These are phyloP conservation scores for Nemophila menziesii DNA, from an alignment of 257 asterid genomes.

Conservation along the genomic window DNA sequence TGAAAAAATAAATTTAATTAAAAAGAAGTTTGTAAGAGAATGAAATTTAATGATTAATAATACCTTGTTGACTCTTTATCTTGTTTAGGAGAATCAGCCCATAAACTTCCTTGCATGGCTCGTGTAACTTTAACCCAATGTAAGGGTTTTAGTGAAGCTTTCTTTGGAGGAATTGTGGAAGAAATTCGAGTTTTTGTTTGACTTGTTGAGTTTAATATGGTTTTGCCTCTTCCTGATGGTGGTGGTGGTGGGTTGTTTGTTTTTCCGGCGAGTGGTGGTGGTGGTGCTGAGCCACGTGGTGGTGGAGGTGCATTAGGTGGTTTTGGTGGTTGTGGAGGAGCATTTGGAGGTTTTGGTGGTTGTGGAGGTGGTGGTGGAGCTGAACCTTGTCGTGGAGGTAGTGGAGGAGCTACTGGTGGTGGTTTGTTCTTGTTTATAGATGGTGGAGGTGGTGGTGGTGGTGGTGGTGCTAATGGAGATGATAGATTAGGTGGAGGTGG, in stretches of 20 bases:
- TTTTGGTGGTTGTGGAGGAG: no score
- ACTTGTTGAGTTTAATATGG: constrained; percentile 30
- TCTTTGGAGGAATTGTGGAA: constrained; percentile 67
- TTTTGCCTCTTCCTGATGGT: constrained; percentile 61
- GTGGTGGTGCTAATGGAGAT: constrained; percentile 11
- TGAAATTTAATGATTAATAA: no score
- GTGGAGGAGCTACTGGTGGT: constrained; percentile 27
- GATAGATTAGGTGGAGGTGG: constrained; percentile 22
- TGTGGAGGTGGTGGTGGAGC: constrained; percentile 30
- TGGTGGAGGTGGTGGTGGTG: constrained; percentile 20
- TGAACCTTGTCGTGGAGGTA: constrained; percentile 25
- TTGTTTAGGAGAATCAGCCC: constrained; percentile 90
- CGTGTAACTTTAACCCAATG: constrained; percentile 98
- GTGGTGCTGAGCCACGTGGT: constrained; percentile 45
- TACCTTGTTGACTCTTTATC: constrained; percentile 72
- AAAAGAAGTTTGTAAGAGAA: no score
- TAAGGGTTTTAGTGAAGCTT: constrained; percentile 76
- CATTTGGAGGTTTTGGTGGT: constrained; percentile 33
- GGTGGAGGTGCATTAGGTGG: no score
- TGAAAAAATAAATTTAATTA: constrained; percentile 2
- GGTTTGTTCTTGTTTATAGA: constrained; percentile 9
- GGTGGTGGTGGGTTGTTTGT: constrained; percentile 28
- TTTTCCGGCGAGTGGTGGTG: constrained; percentile 29
- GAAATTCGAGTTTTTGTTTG: constrained; percentile 48
- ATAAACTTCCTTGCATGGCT: constrained; percentile 91